phyloP scores from a whole-genome alignment of 805 yeast species.

The Priceomyces melissophilus region DNA sequence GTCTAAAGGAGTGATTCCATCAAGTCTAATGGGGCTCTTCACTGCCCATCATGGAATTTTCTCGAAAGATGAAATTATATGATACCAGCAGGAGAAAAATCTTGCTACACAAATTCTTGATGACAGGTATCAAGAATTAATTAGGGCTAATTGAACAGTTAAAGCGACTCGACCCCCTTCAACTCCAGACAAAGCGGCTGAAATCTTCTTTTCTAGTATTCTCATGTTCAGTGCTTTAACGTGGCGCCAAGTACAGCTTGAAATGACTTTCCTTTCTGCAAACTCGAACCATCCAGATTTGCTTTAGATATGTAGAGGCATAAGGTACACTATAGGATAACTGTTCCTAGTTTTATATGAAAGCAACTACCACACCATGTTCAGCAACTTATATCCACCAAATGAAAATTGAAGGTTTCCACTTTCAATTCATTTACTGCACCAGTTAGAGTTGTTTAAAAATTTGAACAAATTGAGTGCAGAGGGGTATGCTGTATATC shows the following conservation, averaged over 20 bases:
- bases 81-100: background rate
- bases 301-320: slow-evolving; percentile 16
- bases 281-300: slow-evolving; percentile 17
- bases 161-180: background rate
- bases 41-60: too few species aligned
- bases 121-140: slow-evolving; percentile 12
- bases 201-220: slow-evolving; percentile 16
- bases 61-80: too few species aligned
- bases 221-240: slow-evolving; percentile 23
- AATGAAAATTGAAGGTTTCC: slow-evolving; percentile 1
- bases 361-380: slow-evolving; percentile 6
- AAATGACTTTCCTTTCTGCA: slow-evolving; percentile 4
- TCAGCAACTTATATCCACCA: slow-evolving; percentile 1
- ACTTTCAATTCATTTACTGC: slow-evolving; percentile 5
- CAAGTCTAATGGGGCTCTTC: too few species aligned
- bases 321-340: slow-evolving; percentile 8
- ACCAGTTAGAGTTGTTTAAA: background rate
- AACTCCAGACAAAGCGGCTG: slow-evolving; percentile 12
- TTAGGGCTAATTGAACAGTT: slow-evolving; percentile 5
- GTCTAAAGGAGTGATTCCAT: too few species aligned
- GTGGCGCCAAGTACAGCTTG: slow-evolving; percentile 17
- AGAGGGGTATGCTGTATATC: slow-evolving; percentile 2
- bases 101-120: slow-evolving; percentile 21
- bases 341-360: slow-evolving; percentile 7
- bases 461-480: background rate